Evolutionary conservation across 768 basidiomycete genomes (phyloP).

Genomic region (Lactifluus rugatus): DNA sequence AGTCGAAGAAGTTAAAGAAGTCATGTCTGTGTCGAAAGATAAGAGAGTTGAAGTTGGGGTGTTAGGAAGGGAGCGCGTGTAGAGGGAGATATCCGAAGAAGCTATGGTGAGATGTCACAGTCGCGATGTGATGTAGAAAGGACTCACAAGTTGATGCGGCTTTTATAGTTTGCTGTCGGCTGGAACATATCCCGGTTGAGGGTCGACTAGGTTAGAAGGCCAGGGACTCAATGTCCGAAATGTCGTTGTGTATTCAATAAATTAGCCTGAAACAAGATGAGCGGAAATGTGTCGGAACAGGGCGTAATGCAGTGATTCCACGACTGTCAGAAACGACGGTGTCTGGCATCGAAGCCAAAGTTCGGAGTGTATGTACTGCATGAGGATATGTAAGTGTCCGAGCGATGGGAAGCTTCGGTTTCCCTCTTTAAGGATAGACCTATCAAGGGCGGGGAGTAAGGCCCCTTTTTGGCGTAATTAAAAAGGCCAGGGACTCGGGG

Average conservation of each 20-base stretch:
- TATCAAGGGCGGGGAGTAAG: neutral
- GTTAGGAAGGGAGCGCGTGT: neutral
- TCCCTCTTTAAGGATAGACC: too few species aligned
- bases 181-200: neutral
- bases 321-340: neutral
- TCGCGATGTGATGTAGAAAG: neutral
- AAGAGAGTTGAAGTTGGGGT: neutral
- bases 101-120: neutral
- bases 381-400: neutral
- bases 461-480: neutral
- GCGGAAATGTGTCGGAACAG: neutral
- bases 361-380: too few species aligned
- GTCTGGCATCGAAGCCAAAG: neutral
- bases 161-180: neutral
- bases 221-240: neutral
- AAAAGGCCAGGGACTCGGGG: neutral
- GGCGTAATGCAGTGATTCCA: neutral
- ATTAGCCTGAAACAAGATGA: neutral
- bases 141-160: neutral
- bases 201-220: neutral
- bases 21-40: neutral
- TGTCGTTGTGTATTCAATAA: neutral
- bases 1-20: neutral
- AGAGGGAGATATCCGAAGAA: neutral
- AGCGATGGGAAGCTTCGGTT: neutral